Conservation (phyloP, 345 rosid genomes). For the Salix viminalis region DNA sequence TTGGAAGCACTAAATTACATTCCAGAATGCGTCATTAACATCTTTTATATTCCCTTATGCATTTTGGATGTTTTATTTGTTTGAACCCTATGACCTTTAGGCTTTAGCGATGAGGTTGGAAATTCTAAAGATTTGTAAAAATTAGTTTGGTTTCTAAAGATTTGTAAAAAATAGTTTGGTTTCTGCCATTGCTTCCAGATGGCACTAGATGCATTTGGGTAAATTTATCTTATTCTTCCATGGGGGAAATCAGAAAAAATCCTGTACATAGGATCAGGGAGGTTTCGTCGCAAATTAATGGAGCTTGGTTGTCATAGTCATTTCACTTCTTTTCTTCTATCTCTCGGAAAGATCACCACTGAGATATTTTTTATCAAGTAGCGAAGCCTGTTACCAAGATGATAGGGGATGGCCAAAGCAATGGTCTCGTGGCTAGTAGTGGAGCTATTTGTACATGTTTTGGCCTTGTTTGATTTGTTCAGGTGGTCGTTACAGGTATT, state of each 20-base stretch:
- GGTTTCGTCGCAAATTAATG: neutral
- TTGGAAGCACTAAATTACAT: neutral
- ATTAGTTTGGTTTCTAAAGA: neutral
- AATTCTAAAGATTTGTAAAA: neutral
- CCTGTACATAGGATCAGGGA: neutral
- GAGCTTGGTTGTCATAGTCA: neutral
- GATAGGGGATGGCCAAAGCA: neutral
- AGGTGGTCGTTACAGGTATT: neutral
- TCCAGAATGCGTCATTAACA: neutral
- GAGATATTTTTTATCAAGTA: neutral
- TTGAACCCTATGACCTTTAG: neutral
- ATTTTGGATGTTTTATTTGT: neutral
- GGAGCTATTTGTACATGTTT: neutral
- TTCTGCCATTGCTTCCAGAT: neutral
- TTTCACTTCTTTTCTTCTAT: neutral
- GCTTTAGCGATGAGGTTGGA: neutral
- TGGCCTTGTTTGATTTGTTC: neutral
- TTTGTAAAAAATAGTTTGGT: neutral
- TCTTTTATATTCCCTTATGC: neutral
- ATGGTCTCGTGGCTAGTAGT: neutral
- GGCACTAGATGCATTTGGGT: neutral
- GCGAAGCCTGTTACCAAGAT: neutral
- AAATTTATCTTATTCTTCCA: neutral
- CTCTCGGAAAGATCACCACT: neutral
- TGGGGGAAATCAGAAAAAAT: neutral